A percentile compares a stretch with the other conserved stretches of the same genome.
Conservation (phyloP, 2,329 filamentous ascomycete species). For the Pyrenochaeta sp. region DNA sequence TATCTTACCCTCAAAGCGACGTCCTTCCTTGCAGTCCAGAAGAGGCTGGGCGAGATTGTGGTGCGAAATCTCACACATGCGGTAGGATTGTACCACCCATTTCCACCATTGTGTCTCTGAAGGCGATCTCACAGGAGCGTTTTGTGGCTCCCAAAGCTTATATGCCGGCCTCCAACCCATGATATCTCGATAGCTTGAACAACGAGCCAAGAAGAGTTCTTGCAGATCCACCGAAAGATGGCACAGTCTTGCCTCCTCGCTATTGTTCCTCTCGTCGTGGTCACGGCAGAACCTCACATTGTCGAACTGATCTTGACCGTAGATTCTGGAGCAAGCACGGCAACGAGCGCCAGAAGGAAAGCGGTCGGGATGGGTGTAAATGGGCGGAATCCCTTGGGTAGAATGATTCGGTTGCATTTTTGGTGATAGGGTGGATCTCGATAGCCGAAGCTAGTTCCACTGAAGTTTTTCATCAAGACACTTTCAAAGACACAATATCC, state of each 20-base stretch:
- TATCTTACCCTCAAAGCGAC: not conserved
- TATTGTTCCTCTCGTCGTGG: not conserved
- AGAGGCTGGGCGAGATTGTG: not conserved
- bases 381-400: not conserved
- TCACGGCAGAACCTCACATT: not conserved
- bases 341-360: not conserved
- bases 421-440: not conserved
- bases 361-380: not conserved
- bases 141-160: not conserved
- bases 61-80: not conserved
- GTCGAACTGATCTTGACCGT: not conserved
- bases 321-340: not conserved
- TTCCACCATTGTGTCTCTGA: not conserved
- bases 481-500: not conserved
- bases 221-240: not conserved
- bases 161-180: not conserved
- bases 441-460: not conserved
- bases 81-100: not conserved
- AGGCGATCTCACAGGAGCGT: not conserved
- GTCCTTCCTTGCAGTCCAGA: not conserved
- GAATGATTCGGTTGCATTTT: not conserved
- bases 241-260: not conserved
- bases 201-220: not conserved
- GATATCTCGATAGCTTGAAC: not conserved
- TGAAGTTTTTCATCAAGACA: not conserved